These are phyloP conservation scores for Chrysanthemum lavandulifolium DNA, from an alignment of 129 eudicot species.

Conservation along the genomic window DNA sequence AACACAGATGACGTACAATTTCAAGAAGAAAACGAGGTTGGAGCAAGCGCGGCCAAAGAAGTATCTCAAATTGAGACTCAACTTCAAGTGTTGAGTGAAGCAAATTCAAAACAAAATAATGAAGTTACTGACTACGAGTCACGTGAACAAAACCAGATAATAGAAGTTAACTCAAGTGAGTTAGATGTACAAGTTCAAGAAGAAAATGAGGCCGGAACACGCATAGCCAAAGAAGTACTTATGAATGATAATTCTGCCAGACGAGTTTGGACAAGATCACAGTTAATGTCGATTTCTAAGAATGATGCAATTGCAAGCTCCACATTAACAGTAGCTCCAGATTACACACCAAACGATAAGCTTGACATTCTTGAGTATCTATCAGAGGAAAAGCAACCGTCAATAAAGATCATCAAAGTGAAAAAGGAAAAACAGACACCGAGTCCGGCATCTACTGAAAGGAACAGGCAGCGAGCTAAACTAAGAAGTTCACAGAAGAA, in stretches of 20 bases:
- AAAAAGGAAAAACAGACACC: constrained; percentile 7
- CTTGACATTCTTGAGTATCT: constrained; percentile 11
- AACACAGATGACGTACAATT: background rate
- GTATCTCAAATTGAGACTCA: background rate
- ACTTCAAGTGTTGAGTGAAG: constrained; percentile 15
- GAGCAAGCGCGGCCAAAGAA: too few relatives aligned
- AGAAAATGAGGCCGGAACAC: constrained; percentile 4
- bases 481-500: constrained; percentile 27
- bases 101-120: constrained; percentile 14
- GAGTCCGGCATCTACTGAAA: constrained; percentile 21
- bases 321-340: background rate
- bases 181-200: constrained; percentile 3
- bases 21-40: constrained; percentile 16
- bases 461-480: constrained; percentile 23
- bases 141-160: constrained; percentile 14
- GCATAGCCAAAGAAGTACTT: too few relatives aligned
- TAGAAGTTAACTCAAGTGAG: constrained; percentile 5
- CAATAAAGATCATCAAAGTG: background rate
- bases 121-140: constrained; percentile 8
- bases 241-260: background rate
- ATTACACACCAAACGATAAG: constrained; percentile 17
- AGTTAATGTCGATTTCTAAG: constrained; percentile 11
- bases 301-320: constrained; percentile 11
- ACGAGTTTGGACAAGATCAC: constrained; percentile 29
- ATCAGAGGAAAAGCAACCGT: constrained; percentile 13